Percentiles rank a stretch among this genome's conserved stretches.
Evolutionary conservation across 129 eudicot genomes (phyloP).

Genomic region (Flaveria brownii): DNA sequence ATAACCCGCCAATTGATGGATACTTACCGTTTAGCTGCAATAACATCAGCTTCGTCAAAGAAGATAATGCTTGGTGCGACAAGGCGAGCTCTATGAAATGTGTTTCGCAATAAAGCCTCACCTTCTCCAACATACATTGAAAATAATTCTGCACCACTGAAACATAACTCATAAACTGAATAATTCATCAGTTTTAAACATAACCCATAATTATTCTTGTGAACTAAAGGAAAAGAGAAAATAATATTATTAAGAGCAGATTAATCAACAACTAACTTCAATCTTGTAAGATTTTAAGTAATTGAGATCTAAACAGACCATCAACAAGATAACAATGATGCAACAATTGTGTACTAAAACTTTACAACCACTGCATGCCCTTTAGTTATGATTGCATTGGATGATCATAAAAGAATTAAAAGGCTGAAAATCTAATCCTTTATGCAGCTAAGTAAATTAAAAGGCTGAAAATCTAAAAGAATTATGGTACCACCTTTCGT

Average conservation of each 20-base stretch:
- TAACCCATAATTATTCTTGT: neutral
- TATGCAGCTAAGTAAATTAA: too few relatives aligned
- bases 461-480: too few relatives aligned
- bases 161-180: constrained; percentile 2
- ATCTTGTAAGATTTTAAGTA: neutral
- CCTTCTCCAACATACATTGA: constrained; percentile 99
- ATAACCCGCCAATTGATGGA: constrained; percentile 7
- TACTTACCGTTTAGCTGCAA: constrained; percentile 75
- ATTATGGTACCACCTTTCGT: too few relatives aligned
- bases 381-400: neutral
- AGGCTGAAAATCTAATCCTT: too few relatives aligned
- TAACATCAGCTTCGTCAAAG: constrained; percentile 89
- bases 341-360: neutral
- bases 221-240: neutral
- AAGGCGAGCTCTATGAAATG: constrained; percentile 89
- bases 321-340: neutral
- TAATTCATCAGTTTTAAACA: constrained; percentile 14
- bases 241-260: neutral
- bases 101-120: constrained; percentile 84
- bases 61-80: constrained; percentile 97
- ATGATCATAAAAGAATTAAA: neutral
- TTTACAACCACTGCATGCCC: neutral
- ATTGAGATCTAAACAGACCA: neutral
- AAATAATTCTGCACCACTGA: constrained; percentile 90
- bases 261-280: neutral